Base-by-base conservation (phyloP, 257 asterid species). In the Nicotiana sylvestris region DNA sequence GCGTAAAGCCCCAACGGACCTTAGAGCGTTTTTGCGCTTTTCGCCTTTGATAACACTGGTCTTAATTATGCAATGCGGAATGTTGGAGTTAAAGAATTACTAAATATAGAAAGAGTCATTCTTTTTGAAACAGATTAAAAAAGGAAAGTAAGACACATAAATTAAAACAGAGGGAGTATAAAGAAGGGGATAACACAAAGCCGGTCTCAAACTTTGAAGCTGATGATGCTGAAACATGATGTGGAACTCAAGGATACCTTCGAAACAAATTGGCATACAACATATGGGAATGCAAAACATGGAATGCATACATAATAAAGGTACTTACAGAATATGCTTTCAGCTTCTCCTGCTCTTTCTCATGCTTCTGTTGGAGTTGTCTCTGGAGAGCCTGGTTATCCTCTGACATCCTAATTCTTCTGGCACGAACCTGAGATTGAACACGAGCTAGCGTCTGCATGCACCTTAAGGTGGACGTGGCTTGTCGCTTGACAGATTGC, bases 401-500 rank as follows among this genome's bases (percentile, higher is more conserved):
- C 85, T 93, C 97, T 0, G 92, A 83, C 90, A 89, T 84, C 86
- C 91, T 88, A 64, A 77, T 76, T 85, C 98, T 90, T 81, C 96
- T 85, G 0, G 85, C 91, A 29, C 92, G 97, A 82, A 93, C 83
- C 87, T 95, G 92, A 17, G 91, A 89, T 51, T 93, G 98, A 32
- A 95, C 87, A 37, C 85, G 97, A 80, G 93, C 90, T 83, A 93
- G 61, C 0, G 95, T 89, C 89, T 93, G 98, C 97, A 95, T 90
- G 83, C 93, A 87, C 84, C 83, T 86, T 83, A 92, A 82, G 76
- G 94, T 90, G 62, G 91, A 88, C 46, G 91, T 84, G 57, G 97
- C 92, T 85, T 93, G 98, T 37, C 92, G 89, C 82, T 86, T 89
- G 43, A 89, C 92, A 32, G 94, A 86, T 80, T 89, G 88, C 66